These are phyloP conservation scores for Lagerstroemia speciosa DNA, from an alignment of 345 rosid species.

Conservation along the genomic window DNA sequence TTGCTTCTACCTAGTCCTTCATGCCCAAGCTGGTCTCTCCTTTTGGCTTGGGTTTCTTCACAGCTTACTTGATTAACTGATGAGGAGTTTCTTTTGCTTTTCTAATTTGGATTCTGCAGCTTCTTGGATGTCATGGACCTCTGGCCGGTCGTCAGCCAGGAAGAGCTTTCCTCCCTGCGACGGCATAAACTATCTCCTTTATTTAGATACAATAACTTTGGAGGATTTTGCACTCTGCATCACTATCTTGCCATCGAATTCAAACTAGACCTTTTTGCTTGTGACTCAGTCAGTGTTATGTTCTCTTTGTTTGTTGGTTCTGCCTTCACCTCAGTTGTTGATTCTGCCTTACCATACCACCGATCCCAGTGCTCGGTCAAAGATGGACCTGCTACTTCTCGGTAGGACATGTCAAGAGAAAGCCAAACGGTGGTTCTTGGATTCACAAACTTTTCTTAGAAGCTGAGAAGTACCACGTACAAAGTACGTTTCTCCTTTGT, in stretches of 20 bases:
- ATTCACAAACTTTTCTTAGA: not conserved
- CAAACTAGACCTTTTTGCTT: not conserved
- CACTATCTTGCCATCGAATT: not conserved
- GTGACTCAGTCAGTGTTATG: not conserved
- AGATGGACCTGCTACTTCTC: not conserved
- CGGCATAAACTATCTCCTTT: conserved; percentile 10
- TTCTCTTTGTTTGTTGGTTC: not conserved
- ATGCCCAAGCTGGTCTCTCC: no score
- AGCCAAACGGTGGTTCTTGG: not conserved
- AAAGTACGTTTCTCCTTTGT: not conserved
- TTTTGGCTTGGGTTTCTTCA: no score
- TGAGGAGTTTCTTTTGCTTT: no score
- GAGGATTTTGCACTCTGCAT: not conserved
- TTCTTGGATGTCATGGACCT: conserved; percentile 21
- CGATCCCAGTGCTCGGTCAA: not conserved
- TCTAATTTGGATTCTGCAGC: conserved; percentile 5
- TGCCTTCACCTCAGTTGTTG: not conserved
- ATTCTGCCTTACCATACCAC: not conserved
- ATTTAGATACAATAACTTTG: not conserved
- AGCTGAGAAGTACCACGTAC: not conserved
- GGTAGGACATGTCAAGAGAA: not conserved
- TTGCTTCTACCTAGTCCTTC: no score
- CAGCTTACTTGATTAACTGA: no score
- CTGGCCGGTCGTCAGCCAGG: conserved; percentile 14
- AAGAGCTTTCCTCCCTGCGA: conserved; percentile 15